phyloP scores from a whole-genome alignment of 2,329 filamentous ascomycete genomes.

The Malbranchea cinnamomea region DNA sequence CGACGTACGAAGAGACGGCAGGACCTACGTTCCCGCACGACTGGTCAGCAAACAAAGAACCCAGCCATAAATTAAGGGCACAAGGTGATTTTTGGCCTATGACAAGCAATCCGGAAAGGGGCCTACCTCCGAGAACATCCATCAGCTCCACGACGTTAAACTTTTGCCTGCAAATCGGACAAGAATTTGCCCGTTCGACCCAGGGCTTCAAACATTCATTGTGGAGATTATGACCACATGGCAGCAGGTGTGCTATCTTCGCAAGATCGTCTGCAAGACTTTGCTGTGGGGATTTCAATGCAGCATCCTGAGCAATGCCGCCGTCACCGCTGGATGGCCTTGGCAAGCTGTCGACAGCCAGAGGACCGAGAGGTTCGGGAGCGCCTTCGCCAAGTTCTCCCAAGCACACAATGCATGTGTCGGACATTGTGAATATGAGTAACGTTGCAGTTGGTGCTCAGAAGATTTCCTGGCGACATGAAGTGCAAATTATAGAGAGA shows the following conservation, averaged over 20 bases:
- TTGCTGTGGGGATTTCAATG: conserved; percentile 8
- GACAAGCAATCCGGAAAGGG: too few species aligned
- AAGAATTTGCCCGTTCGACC: conserved; percentile 94
- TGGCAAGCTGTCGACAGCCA: conserved; percentile 12
- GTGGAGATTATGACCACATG: conserved; percentile 85
- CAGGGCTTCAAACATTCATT: conserved; percentile 85
- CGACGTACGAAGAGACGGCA: conserved; percentile 42
- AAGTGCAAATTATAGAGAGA: conserved; percentile 20
- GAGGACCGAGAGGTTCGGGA: conserved; percentile 35
- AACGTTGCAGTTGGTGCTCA: conserved; percentile 16
- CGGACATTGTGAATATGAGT: conserved; percentile 38
- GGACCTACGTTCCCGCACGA: too few species aligned
- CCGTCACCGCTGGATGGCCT: conserved; percentile 14
- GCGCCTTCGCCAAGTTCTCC: conserved; percentile 49
- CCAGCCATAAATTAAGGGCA: too few species aligned
- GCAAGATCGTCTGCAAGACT: conserved; percentile 24
- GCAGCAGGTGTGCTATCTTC: conserved; percentile 47
- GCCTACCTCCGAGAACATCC: conserved; percentile 61
- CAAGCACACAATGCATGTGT: conserved; percentile 58
- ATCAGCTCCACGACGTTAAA: conserved; percentile 86
- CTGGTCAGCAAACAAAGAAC: too few species aligned
- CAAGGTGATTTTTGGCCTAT: too few species aligned
- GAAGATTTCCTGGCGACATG: conserved; percentile 23
- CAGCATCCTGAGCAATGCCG: conserved; percentile 11
- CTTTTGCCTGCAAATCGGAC: conserved; percentile 82